Evolutionary conservation across 805 yeast species (phyloP).

Genomic region (Pichia californica): DNA sequence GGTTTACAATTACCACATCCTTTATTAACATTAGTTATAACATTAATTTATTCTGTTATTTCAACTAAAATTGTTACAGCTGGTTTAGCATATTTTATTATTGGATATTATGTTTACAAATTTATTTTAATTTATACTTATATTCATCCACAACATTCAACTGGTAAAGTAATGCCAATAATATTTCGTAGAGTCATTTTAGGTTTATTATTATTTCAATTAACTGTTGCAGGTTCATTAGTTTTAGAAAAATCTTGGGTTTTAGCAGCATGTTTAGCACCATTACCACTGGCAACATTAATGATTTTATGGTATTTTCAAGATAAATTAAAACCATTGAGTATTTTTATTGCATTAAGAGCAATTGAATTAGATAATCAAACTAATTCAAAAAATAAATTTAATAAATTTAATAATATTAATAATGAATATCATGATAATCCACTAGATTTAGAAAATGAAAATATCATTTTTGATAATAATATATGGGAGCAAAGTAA

Average conservation of each 20-base stretch:
- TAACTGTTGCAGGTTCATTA: constrained; percentile 88
- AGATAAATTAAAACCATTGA: constrained; percentile 70
- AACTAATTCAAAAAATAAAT: no score
- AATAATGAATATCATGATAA: neutral
- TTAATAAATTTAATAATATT: constrained; percentile 26
- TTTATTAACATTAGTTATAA: constrained; percentile 73
- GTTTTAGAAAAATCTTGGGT: constrained; percentile 71
- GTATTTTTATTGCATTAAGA: constrained; percentile 79
- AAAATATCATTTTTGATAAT: neutral
- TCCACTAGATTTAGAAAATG: neutral
- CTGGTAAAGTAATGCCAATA: constrained; percentile 94
- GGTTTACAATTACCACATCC: constrained; percentile 93
- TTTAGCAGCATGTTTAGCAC: constrained; percentile 64
- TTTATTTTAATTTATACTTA: constrained; percentile 85
- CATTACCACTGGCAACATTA: constrained; percentile 66
- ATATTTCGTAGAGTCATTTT: constrained; percentile 75
- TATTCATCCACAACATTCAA: constrained; percentile 94
- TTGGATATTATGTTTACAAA: constrained; percentile 86
- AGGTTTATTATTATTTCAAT: constrained; percentile 78
- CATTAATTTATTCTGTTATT: constrained; percentile 81
- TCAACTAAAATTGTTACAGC: constrained; percentile 82
- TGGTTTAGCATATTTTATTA: constrained; percentile 73
- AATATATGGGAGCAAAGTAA: constrained; percentile 15
- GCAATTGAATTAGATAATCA: constrained; percentile 45
- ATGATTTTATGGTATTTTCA: constrained; percentile 75